Percentiles rank a stretch among this genome's conserved stretches.
Conservation (phyloP, 805 yeast species). For the Saccharomycopsis olivae region DNA sequence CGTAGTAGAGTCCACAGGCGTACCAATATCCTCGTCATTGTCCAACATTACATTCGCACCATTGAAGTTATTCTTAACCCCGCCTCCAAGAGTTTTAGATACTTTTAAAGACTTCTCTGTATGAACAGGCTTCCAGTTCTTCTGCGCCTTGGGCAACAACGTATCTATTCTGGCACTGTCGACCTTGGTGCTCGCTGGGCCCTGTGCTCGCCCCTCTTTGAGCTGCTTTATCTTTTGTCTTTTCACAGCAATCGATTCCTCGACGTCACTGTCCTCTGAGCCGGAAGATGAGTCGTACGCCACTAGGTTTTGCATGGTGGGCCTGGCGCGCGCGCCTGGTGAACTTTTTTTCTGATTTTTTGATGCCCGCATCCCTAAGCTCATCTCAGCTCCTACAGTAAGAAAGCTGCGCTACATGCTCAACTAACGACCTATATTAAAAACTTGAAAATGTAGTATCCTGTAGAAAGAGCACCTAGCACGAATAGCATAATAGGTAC, state of each 20-base stretch:
- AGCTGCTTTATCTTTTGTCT: not conserved
- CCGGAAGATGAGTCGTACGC: not conserved
- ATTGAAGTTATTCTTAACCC: slow-evolving; percentile 22
- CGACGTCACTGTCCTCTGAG: not conserved
- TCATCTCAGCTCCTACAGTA: no score
- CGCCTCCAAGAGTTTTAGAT: slow-evolving; percentile 19
- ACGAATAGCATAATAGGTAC: no score
- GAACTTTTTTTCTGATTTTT: no score
- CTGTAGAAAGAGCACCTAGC: no score
- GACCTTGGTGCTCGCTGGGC: not conserved
- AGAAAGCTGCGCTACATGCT: no score
- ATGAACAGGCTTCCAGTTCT: not conserved
- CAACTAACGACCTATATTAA: no score
- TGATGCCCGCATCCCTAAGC: no score
- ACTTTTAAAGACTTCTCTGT: no score
- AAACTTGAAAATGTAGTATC: no score
- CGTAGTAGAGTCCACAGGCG: not conserved
- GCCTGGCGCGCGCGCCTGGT: no score
- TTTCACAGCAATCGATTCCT: slow-evolving; percentile 3
- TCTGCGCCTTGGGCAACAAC: slow-evolving; percentile 1
- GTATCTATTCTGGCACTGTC: not conserved
- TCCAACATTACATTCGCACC: slow-evolving; percentile 18
- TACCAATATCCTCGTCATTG: slow-evolving; percentile 8
- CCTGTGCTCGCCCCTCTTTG: not conserved
- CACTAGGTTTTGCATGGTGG: not conserved